Conservation (phyloP, 208 protist species). For the Herpetomonas samuelpessoai region DNA sequence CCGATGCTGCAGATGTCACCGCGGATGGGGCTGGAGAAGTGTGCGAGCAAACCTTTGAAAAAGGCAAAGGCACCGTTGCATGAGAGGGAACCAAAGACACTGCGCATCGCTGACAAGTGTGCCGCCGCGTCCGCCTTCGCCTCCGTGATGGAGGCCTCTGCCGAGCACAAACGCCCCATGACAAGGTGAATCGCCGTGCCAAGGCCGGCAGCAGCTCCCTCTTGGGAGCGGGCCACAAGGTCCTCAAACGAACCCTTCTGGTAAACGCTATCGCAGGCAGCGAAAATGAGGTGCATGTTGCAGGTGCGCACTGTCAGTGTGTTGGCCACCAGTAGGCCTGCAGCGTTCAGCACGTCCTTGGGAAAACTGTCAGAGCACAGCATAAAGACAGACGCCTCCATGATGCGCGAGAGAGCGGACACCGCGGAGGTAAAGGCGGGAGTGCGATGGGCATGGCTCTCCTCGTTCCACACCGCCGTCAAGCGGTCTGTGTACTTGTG, state of each 20-base stretch:
- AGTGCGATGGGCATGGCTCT: background rate
- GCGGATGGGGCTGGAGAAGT: constrained; percentile 62
- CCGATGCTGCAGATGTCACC: constrained; percentile 32
- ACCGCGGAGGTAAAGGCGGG: background rate
- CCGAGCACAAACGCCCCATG: constrained; percentile 21
- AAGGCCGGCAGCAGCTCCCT: background rate
- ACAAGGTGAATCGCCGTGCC: constrained; percentile 10
- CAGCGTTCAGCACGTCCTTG: constrained; percentile 88
- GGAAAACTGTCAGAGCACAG: constrained; percentile 62
- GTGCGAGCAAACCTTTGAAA: constrained; percentile 78
- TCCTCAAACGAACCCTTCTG: background rate
- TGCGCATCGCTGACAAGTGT: constrained; percentile 20
- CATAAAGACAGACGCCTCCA: constrained; percentile 61
- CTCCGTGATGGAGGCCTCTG: constrained; percentile 3
- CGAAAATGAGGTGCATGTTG: constrained; percentile 36
- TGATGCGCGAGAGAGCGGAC: constrained; percentile 28
- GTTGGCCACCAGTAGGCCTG: constrained; percentile 74
- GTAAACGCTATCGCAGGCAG: constrained; percentile 40
- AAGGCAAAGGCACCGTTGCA: constrained; percentile 83
- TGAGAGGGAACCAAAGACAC: constrained; percentile 46
- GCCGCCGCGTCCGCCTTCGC: constrained; percentile 7
- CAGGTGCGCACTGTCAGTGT: constrained; percentile 65
- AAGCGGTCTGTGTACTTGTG: constrained; percentile 71
- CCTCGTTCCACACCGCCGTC: constrained; percentile 6
- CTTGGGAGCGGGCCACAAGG: background rate